Evolutionary conservation across 108 stramenopile genomes (phyloP), one percentile per base, ranked within the genome.

Genomic region (Fragilariopsis cylindrus): DNA sequence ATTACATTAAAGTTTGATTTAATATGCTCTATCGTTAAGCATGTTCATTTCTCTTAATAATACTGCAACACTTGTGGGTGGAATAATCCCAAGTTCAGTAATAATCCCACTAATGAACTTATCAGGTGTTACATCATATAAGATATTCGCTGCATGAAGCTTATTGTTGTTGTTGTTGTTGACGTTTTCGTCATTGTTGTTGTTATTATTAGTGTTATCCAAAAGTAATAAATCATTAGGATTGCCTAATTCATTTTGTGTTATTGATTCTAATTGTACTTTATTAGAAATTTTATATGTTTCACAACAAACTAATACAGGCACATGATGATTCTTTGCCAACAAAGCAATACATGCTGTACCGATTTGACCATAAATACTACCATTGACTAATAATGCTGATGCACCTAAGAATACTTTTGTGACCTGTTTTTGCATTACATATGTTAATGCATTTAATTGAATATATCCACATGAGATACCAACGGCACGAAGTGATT

Each of bases 221-320:
- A 76, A 48, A n/a, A 52, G 71, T 30, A 83, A 68, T 45, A 97
- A 78, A 15, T 89, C 92, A 30, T 80, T 91, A 11, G 97, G 96
- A 83, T 97, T 82, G 12, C 98, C 98, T 53, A 98, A 82, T 82
- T 99, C 99, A 77, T 99, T 99, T 60, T 85, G 81, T 0, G 96
- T 96, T 63, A 99, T 96, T 55, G 89, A 87, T 73, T 99, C 99
- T 50, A 99, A 79, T 72, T 98, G 98, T 0, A 99, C 96, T 43
- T 92, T 86, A 65, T 98, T 97, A 63, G 93, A 96, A 72, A 99
- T 98, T 82, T 99, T 99, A 93, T 99, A 99, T 7, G 98, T 95
- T 89, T 99, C 99, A 73, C 97, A 95, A 66, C 94, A 96, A 30
- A 99, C 95, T 60, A 99, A 82, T 8, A 98, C 97, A 7, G 99